Base-by-base conservation (phyloP, 140 eudicot species). In the Erigeron philadelphicus region DNA sequence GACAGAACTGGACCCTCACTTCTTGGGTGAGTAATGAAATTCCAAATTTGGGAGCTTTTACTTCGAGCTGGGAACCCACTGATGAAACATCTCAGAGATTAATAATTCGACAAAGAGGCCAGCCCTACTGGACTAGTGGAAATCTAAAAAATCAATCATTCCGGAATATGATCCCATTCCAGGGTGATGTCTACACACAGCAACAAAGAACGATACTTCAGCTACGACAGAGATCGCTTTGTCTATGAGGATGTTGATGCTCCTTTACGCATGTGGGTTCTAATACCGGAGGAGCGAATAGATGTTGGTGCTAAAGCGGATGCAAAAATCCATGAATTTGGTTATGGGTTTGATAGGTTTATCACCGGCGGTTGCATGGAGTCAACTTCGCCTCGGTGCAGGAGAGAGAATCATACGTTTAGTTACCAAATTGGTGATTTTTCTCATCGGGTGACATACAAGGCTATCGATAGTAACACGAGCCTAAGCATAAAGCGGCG, bases 111-210 rank as follows among this genome's bases (percentile, higher is more conserved):
- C 66, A 10, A 60, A 44, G 23, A 61, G 66, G 66, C 47, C 66
- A 61, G 6, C 66, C 45, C 11, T 61, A 61, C 46, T 61, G 66
- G 66, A 61, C 66, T 61, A 61, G 66, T 13, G 66, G 45, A 38
- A 61, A 61, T 61, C 18, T 31, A 61, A 38, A 5, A 10, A 7
- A 61, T 3, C 18, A 38, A 4, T 10, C 17, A 10, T 61, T 61
- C 31, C 21, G 13, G 11, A 2, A 8, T 57, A 2, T 31, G 0
- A 2, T 31, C 5, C 5, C 38, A 31, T 31, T 1, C 38, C 5
- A 31, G 38, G 38, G 38, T 31, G 38, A 31, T 35, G 12, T 13
- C 9, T 35, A 1, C 18, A 5, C 31, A 61, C 46, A 61, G 6
- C 47, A 12, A 35, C 46, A 38, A 61, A 12, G 11, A 61, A 35